These are phyloP conservation scores for Smittium mucronatum DNA, from an alignment of 371 early-diverging fungal genomes.

Conservation along the genomic window DNA sequence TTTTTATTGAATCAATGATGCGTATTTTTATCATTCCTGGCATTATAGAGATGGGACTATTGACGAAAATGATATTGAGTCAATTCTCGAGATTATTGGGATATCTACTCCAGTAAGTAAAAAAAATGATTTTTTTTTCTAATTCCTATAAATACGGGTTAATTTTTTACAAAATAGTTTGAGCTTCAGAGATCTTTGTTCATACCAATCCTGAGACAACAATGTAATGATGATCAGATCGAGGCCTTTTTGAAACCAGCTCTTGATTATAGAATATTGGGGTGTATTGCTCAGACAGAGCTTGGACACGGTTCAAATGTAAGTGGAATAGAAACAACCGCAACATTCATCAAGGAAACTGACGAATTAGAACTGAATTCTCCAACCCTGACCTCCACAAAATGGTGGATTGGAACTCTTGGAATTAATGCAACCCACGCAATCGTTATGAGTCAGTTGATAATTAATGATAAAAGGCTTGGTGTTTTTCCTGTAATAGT, in stretches of 20 bases:
- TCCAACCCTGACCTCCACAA: constrained; percentile 62
- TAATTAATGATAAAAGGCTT: constrained; percentile 58
- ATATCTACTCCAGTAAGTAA: background rate
- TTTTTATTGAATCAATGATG: background rate
- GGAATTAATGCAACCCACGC: constrained; percentile 61
- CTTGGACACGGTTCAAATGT: constrained; percentile 71
- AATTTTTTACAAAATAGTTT: background rate
- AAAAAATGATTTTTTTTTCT: background rate
- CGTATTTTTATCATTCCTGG: background rate
- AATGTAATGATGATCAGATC: constrained; percentile 65
- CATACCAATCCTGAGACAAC: constrained; percentile 58
- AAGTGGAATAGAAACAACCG: constrained; percentile 76
- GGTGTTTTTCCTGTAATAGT: constrained; percentile 81
- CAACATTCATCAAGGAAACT: constrained; percentile 63
- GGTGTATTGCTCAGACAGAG: constrained; percentile 78
- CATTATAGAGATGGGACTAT: constrained; percentile 3
- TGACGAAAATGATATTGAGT: background rate
- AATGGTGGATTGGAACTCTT: constrained; percentile 87
- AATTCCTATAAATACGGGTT: background rate
- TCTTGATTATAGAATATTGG: constrained; percentile 57
- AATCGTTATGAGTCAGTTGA: constrained; percentile 73
- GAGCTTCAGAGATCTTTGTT: constrained; percentile 53
- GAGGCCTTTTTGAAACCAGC: constrained; percentile 60
- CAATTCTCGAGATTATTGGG: background rate
- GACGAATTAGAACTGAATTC: constrained; percentile 77